A percentile compares a stretch with the other conserved stretches of the same genome.
Evolutionary conservation across 768 basidiomycete genomes (phyloP).

Genomic region (Boletus vermiculosoides): DNA sequence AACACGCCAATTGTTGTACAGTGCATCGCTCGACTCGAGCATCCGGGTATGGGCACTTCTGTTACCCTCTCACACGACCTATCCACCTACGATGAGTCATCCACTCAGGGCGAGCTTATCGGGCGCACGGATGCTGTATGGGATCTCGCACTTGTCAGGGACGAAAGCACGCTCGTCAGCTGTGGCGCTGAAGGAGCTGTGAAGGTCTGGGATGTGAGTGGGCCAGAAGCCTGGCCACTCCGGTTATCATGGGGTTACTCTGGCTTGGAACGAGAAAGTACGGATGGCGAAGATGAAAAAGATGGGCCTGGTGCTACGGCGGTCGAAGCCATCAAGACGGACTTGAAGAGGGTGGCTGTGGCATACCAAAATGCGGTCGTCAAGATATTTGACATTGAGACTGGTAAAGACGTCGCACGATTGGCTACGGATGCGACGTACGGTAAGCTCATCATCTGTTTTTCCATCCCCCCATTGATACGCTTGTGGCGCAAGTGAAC

Average conservation of each 20-base stretch:
- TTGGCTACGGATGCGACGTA: constrained; percentile 59
- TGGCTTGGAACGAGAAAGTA: constrained; percentile 52
- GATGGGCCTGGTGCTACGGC: constrained; percentile 67
- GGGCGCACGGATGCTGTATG: constrained; percentile 97
- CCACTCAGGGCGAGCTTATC: constrained; percentile 74
- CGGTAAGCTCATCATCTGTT: constrained; percentile 38
- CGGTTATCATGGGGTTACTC: constrained; percentile 78
- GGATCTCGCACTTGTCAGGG: constrained; percentile 86
- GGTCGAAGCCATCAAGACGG: constrained; percentile 78
- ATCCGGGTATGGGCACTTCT: constrained; percentile 92
- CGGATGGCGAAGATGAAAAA: constrained; percentile 46
- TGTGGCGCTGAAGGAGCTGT: constrained; percentile 90
- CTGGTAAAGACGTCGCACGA: constrained; percentile 70
- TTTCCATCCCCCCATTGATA: neutral
- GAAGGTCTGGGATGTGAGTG: constrained; percentile 90
- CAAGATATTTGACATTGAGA: constrained; percentile 90
- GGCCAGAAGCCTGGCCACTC: constrained; percentile 56
- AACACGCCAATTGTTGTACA: constrained; percentile 75
- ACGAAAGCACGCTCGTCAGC: constrained; percentile 81
- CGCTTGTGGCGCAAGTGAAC: constrained; percentile 75
- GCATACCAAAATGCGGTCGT: constrained; percentile 87
- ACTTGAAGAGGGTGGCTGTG: constrained; percentile 84
- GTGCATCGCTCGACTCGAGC: constrained; percentile 90
- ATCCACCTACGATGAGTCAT: constrained; percentile 87
- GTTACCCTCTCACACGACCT: constrained; percentile 74